Evolutionary conservation across 2,329 filamentous ascomycete genomes (phyloP).

Genomic region (Phaeosphaeriaceae sp.): DNA sequence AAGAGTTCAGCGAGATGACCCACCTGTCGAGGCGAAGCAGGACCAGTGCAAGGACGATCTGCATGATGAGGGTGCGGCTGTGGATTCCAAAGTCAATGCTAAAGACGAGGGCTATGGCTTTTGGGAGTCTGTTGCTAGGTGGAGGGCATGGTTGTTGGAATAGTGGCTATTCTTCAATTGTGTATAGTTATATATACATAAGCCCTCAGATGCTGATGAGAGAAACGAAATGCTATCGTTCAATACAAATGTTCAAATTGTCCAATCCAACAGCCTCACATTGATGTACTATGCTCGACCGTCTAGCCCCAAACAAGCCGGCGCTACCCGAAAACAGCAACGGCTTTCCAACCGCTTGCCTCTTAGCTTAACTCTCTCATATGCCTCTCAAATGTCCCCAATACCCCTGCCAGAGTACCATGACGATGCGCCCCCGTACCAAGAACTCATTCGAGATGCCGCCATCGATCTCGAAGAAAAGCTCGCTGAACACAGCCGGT

Average conservation of each 20-base stretch:
- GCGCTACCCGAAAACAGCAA: neutral
- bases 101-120: neutral
- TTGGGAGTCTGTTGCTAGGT: neutral
- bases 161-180: neutral
- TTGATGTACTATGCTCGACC: no score
- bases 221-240: no score
- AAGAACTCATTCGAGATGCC: neutral
- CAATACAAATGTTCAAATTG: no score
- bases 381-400: neutral
- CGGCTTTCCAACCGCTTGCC: neutral
- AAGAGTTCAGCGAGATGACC: neutral
- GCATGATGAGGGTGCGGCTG: neutral
- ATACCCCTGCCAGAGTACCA: neutral
- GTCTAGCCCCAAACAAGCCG: neutral
- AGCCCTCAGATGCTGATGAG: no score
- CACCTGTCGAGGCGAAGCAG: neutral
- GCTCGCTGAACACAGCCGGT: neutral
- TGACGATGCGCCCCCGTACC: neutral
- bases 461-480: neutral
- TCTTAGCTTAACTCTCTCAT: neutral
- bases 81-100: no score
- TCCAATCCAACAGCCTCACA: no score
- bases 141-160: neutral
- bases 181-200: no score
- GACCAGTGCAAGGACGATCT: neutral